Conservation (phyloP, 176 grass and related monocot genomes). For the Lolium rigidum region DNA sequence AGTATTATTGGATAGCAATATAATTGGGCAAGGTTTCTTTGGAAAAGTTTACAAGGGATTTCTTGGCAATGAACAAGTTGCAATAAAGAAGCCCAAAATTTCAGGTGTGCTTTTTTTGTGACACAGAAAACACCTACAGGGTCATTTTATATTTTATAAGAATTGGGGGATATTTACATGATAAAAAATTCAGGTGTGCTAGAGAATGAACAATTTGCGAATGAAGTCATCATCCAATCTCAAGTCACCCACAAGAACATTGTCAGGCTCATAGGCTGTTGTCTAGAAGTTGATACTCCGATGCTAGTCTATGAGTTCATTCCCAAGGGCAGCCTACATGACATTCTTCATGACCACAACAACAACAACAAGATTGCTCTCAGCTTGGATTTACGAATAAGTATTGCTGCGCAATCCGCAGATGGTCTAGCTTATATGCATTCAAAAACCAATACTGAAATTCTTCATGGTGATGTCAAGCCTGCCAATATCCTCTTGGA, state of each 20-base stretch:
- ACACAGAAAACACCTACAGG: too few relatives aligned
- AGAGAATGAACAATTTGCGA: background rate
- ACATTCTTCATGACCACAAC: background rate
- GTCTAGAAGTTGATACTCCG: background rate
- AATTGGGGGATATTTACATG: too few relatives aligned
- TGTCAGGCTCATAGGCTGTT: background rate
- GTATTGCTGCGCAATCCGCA: background rate
- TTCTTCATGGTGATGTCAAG: background rate
- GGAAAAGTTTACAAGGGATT: too few relatives aligned
- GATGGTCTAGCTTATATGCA: constrained; percentile 1
- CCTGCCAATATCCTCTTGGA: background rate
- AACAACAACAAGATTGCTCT: background rate
- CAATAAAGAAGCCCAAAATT: too few relatives aligned
- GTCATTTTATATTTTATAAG: too few relatives aligned
- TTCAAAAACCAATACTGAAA: background rate
- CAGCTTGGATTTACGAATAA: background rate
- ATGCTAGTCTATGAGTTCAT: background rate
- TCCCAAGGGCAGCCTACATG: background rate
- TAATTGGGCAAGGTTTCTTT: too few relatives aligned
- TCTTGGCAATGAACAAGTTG: too few relatives aligned
- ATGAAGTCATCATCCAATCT: background rate
- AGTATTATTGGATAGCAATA: too few relatives aligned
- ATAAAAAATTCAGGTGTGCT: background rate
- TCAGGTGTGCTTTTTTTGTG: too few relatives aligned
- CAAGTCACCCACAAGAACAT: background rate